phyloP scores from a whole-genome alignment of 306 rosid species.

The Prunus dulcis region DNA sequence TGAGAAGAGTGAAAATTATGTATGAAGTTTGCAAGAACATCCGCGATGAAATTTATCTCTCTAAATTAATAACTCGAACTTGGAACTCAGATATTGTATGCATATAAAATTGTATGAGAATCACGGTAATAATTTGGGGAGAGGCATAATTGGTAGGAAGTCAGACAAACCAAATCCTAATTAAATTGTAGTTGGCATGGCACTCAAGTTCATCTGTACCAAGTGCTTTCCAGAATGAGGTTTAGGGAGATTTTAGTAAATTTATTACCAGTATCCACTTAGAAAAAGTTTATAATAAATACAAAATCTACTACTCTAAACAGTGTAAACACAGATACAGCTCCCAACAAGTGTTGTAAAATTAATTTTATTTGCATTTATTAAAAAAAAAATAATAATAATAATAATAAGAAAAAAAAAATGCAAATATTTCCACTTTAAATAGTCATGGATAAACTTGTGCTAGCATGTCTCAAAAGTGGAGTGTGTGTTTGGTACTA shows the following conservation, averaged over 20 bases:
- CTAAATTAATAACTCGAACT: no score
- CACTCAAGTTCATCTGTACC: not conserved
- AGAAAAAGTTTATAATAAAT: not conserved
- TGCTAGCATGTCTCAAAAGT: constrained; percentile 9
- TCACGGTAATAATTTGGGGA: no score
- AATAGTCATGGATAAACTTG: constrained; percentile 1
- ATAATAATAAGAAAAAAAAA: not conserved
- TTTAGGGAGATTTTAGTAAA: not conserved
- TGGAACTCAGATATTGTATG: no score
- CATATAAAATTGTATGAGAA: no score
- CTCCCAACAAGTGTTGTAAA: not conserved
- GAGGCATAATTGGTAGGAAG: not conserved
- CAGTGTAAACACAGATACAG: not conserved
- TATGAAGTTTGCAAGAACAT: accelerated
- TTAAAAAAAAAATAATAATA: not conserved
- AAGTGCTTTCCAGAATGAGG: not conserved
- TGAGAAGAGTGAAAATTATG: no score
- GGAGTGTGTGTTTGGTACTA: constrained; percentile 29
- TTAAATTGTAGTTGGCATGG: not conserved
- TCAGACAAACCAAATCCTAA: not conserved
- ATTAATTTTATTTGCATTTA: not conserved
- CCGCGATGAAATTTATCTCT: no score
- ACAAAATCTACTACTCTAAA: not conserved
- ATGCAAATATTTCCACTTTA: not conserved
- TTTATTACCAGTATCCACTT: not conserved